phyloP scores from a whole-genome alignment of 2,329 filamentous ascomycete genomes.

The Endoconidiophora polonica region DNA sequence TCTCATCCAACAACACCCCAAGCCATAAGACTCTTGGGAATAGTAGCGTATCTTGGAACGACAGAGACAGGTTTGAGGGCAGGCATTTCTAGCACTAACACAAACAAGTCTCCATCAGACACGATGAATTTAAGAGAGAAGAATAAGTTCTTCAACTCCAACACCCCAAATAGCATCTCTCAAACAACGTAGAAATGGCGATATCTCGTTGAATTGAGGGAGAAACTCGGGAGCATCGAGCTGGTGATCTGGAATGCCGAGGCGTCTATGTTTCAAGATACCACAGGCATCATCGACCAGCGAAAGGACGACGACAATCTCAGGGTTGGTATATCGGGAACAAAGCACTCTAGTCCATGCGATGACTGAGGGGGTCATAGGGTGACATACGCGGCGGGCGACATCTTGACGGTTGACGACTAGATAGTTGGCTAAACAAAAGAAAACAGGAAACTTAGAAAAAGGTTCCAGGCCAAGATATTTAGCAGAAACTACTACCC shows the following conservation, averaged over 20 bases:
- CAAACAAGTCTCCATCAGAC: slow-evolving; percentile 17
- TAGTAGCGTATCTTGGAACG: slow-evolving; percentile 21
- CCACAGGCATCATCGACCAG: slow-evolving; percentile 32
- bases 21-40: slow-evolving; percentile 16
- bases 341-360: slow-evolving; percentile 11
- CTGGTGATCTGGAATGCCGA: slow-evolving; percentile 33
- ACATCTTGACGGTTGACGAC: slow-evolving; percentile 22
- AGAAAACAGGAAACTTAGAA: slow-evolving; percentile 10
- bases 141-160: slow-evolving; percentile 53
- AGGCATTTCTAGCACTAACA: slow-evolving; percentile 5
- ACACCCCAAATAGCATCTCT: slow-evolving; percentile 54
- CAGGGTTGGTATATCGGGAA: slow-evolving; percentile 18
- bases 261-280: slow-evolving; percentile 8
- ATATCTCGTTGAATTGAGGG: slow-evolving; percentile 36
- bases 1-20: slow-evolving; percentile 67
- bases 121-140: slow-evolving; percentile 69
- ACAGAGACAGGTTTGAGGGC: neutral
- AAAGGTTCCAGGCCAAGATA: neutral
- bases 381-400: slow-evolving; percentile 37
- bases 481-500: neutral
- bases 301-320: slow-evolving; percentile 77
- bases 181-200: slow-evolving; percentile 28
- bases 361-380: slow-evolving; percentile 18
- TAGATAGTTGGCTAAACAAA: slow-evolving; percentile 5
- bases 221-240: slow-evolving; percentile 58